Base-by-base conservation (phyloP, 2,329 filamentous ascomycete genomes). In the Chaetomiaceae sp. region DNA sequence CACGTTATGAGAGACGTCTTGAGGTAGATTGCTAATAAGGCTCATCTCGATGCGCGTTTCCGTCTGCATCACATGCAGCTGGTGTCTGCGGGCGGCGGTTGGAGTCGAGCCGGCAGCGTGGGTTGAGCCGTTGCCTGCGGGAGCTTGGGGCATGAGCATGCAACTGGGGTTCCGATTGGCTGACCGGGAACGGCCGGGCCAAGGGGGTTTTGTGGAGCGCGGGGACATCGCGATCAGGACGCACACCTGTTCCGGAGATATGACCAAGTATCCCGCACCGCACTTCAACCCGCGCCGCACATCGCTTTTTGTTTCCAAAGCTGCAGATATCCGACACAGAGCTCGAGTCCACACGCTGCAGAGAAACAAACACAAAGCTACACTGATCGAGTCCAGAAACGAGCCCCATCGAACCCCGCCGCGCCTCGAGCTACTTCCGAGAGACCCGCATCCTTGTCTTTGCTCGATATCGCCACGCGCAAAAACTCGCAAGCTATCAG, bases 401-500 rank as follows among this genome's bases (percentile, higher is more conserved):
- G 11, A 19, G 11, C 8, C 48, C 14, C 11, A 22, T 23, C 19
- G 42, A n/a, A 1, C 9, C 6, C 40, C 3, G 19, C 14, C 37
- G 15, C 39, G 17, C 38, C 27, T 12, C 22, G 31, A 53, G 22
- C 31, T 25, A 20, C 46, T 17, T 43, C 57, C 52, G 53, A 57
- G 37, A 20, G 20, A 52, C 36, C 57, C 55, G 57, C 40, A 47
- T 55, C 53, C 51, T 42, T 51, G 54, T 54, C 54, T 39, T 42
- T 51, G 44, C 39, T 15, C 54, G 20, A 55, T 54, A 52, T 61
- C 55, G 60, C 59, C 53, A 61, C 60, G 47, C 42, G 25, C 51
- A 38, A 57, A 57, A 57, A 43, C n/a, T 59, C 38, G 47, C 51
- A 53, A 12, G 2, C 29, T 46, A 54, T 53, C 50, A 43, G 25